These are phyloP conservation scores for Gyrodon lividus DNA, from an alignment of 768 basidiomycete genomes.

Conservation along the genomic window DNA sequence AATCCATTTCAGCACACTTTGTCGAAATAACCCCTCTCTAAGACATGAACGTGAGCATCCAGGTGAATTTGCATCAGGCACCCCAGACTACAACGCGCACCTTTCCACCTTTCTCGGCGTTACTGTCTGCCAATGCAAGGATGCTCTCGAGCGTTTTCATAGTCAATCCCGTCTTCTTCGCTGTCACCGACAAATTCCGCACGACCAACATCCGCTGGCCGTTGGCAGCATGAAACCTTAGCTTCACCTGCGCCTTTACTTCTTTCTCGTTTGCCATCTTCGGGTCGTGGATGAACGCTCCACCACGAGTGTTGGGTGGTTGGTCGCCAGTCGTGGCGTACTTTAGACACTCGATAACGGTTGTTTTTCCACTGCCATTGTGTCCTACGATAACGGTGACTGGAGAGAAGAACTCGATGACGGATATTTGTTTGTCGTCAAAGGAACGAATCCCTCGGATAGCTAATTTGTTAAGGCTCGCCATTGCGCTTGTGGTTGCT, in stretches of 20 bases:
- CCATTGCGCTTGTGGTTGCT: conserved; percentile 44
- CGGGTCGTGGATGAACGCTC: conserved; percentile 98
- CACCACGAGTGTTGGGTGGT: conserved; percentile 95
- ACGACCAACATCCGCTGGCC: conserved; percentile 87
- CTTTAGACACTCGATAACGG: conserved; percentile 98
- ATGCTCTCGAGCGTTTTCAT: conserved; percentile 99
- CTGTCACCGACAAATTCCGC: conserved; percentile 87
- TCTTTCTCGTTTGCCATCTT: conserved; percentile 99
- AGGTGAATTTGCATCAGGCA: not conserved
- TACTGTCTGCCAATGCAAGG: conserved; percentile 67
- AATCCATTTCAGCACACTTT: conserved; percentile 96
- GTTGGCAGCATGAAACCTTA: conserved; percentile 89
- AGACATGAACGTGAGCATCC: not conserved
- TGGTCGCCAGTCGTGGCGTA: conserved; percentile 98
- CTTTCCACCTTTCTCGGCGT: conserved; percentile 70
- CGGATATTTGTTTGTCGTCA: conserved; percentile 89
- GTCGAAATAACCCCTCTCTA: conserved; percentile 91
- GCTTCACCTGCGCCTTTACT: conserved; percentile 96
- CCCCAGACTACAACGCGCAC: conserved; percentile 37
- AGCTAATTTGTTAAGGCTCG: conserved; percentile 87
- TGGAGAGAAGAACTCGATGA: conserved; percentile 97
- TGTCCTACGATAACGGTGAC: conserved; percentile 98
- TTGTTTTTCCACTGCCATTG: conserved; percentile 98
- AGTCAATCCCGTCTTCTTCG: conserved; percentile 89
- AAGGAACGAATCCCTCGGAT: conserved; percentile 94